Conservation (phyloP, 257 asterid genomes). For the Linderniella brevidens region DNA sequence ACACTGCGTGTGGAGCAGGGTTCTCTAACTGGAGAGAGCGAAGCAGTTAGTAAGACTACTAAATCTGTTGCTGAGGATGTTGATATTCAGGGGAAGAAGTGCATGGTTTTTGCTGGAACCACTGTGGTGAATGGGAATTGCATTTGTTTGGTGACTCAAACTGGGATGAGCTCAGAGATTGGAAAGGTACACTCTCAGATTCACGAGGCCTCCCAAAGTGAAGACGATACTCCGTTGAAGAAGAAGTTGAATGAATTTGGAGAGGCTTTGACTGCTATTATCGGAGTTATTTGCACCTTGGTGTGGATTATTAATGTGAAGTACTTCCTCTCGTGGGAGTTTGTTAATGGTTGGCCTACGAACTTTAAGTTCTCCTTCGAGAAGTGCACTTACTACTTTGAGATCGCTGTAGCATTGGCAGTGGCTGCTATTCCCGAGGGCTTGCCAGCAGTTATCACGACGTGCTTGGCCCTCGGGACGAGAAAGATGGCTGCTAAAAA, state of each 20-base stretch:
- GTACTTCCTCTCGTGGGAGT: slow-evolving; percentile 89
- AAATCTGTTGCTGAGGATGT: slow-evolving; percentile 75
- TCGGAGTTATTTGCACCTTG: slow-evolving; percentile 67
- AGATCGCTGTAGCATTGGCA: slow-evolving; percentile 97
- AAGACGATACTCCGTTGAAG: slow-evolving; percentile 95
- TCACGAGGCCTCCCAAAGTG: slow-evolving; percentile 79
- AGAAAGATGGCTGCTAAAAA: slow-evolving; percentile 99
- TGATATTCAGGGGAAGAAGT: slow-evolving; percentile 93
- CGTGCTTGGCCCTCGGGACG: slow-evolving; percentile 97
- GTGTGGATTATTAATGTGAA: slow-evolving; percentile 96
- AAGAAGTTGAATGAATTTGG: slow-evolving; percentile 98
- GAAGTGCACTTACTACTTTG: slow-evolving; percentile 97
- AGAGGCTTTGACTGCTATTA: slow-evolving; percentile 70
- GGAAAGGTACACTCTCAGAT: slow-evolving; percentile 92
- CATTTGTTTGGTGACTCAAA: slow-evolving; percentile 71
- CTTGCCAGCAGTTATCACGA: slow-evolving; percentile 90
- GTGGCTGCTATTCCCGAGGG: slow-evolving; percentile 99
- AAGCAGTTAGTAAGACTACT: slow-evolving; percentile 80
- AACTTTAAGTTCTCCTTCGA: slow-evolving; percentile 93
- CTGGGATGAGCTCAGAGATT: slow-evolving; percentile 87
- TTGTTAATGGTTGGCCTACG: slow-evolving; percentile 86
- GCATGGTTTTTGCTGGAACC: slow-evolving; percentile 97
- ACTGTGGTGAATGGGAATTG: slow-evolving; percentile 94
- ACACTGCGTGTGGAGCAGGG: slow-evolving; percentile 92
- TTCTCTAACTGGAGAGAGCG: slow-evolving; percentile 94